Evolutionary conservation across 2,329 filamentous ascomycete genomes (phyloP).

Genomic region (Grosmannia clavigera): DNA sequence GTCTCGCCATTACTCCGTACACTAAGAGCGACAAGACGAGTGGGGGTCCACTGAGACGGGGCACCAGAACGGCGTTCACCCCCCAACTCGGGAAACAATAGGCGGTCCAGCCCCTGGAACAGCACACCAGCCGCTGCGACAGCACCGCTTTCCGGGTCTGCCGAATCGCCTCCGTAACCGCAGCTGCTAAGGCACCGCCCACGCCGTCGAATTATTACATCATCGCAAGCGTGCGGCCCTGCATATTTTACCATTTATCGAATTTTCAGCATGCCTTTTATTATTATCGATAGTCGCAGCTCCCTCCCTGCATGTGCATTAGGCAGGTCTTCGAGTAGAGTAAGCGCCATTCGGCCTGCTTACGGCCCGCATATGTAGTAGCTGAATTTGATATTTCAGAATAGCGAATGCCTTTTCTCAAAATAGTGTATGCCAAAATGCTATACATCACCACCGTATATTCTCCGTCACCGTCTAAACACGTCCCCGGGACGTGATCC

Average conservation of each 20-base stretch:
- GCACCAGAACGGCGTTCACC: background rate
- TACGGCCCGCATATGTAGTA: background rate
- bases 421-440: background rate
- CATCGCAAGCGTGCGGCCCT: background rate
- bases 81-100: background rate
- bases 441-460: background rate
- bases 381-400: background rate
- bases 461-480: background rate
- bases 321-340: background rate
- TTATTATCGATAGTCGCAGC: background rate
- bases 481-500: background rate
- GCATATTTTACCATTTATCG: background rate
- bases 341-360: background rate
- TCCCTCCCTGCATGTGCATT: background rate
- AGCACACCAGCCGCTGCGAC: background rate
- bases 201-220: background rate
- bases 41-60: background rate
- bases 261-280: background rate
- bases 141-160: background rate
- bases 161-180: constrained; percentile 2
- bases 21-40: background rate
- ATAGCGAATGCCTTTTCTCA: background rate
- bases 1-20: background rate
- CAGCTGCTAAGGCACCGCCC: background rate
- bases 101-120: background rate